Base-by-base conservation (phyloP, 768 basidiomycete genomes). In the Tylopilus subfusipes region DNA sequence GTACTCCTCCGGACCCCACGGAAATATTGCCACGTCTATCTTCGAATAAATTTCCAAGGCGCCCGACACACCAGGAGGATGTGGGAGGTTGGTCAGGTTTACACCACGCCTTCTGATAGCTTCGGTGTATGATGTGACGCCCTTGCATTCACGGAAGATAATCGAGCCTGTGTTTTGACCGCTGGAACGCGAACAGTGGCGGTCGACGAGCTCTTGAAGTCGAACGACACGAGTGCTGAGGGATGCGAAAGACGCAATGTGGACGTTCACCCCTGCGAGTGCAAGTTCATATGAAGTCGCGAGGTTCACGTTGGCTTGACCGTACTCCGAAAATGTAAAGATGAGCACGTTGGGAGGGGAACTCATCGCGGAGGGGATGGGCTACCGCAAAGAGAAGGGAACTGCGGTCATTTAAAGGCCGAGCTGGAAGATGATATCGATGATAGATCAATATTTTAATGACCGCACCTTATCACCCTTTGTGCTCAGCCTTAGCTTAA, bases 251-350 rank as follows among this genome's bases (percentile, higher is more conserved):
- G 52, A 61, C 1, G 59, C 50, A 2, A 61, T 49, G 16, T 24
- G 18, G 13, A 61, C 43, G n/a, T 57, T 39, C 9, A 29, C 48
- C 2, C 52, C 55, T 7, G 46, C 46, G 3, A 61, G 42, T 5
- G 46, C 60, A 1, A 61, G 59, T 24, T 61, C 59, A 12, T 57
- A 61, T 9, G 59, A 30, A 11, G 40, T 57, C 11, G 60, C 55
- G 16, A 59, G 51, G 14, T 36, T 46, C 5, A 53, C 52, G 13
- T 59, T 54, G 24, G 57, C 47, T 46, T 49, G 50, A 5, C 51
- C 48, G 12, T 49, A 18, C 38, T 58, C 43, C 11, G 47, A 8
- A 14, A 42, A 53, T n/a, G 50, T 61, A n/a, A 48, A 53, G 7
- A 61, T n/a, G 33, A 61, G 55, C 34, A 53, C 59, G 10, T 45